phyloP scores from a whole-genome alignment of 352 stramenopile species.

The Globisporangium viniferum region DNA sequence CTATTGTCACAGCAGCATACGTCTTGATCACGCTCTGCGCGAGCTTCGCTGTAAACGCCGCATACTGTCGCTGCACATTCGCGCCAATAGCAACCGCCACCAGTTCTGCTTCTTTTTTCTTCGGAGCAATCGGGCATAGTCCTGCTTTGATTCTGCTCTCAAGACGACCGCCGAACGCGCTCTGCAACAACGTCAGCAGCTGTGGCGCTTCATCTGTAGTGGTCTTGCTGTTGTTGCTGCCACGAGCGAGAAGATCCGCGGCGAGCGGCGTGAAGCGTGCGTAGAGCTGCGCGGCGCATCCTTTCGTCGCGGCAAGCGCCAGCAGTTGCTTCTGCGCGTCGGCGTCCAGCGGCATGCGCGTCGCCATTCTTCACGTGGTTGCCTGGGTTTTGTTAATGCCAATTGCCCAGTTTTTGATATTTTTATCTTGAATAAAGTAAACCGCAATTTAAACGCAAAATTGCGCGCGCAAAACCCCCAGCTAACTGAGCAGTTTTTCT shows the following conservation, averaged over 20 bases:
- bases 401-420: neutral
- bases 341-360: constrained; percentile 10
- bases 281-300: constrained; percentile 16
- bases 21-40: constrained; percentile 61
- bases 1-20: constrained; percentile 26
- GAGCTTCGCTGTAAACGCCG: constrained; percentile 50
- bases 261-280: constrained; percentile 15
- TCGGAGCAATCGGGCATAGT: neutral
- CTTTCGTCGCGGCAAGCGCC: constrained; percentile 18
- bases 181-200: constrained; percentile 6
- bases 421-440: too few relatives aligned
- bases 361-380: constrained; percentile 2
- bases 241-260: neutral
- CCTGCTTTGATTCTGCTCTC: constrained; percentile 12
- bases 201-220: neutral
- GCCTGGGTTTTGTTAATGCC: neutral
- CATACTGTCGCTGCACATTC: constrained; percentile 25
- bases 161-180: constrained; percentile 10
- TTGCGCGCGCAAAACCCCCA: too few relatives aligned
- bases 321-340: constrained; percentile 28
- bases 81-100: neutral
- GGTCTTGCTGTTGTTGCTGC: neutral
- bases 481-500: too few relatives aligned
- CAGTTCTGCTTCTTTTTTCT: constrained; percentile 1
- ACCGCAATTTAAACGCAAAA: too few relatives aligned